Base-by-base conservation (phyloP, 148 eudicot genomes). In the Spergularia bocconei region DNA sequence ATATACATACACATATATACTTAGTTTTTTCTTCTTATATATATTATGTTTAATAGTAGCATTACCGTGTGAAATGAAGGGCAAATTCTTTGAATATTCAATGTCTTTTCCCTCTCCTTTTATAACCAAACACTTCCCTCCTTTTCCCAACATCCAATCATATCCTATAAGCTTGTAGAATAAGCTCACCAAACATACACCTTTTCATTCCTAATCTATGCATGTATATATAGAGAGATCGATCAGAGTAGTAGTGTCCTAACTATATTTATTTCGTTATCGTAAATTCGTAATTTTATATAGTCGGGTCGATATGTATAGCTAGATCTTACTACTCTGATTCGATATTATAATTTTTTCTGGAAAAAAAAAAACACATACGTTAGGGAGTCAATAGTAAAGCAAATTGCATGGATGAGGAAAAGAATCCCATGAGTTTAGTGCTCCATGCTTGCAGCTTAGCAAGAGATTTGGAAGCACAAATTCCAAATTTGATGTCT, bases 381-480 rank as follows among this genome's bases (percentile, higher is more conserved):
- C 65, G 38, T 16, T 51, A 39, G 53, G 3, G 20, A n/a, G n/a
- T n/a, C n/a, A n/a, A n/a, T n/a, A 57, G 19, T 14, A 58, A 67
- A 29, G 17, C 12, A 25, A 69, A 19, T 21, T 13, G n/a, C 23
- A 88, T 89, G 93, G 88, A 86, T 29, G 87, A 80, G 67, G 73
- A 62, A 41, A 75, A 67, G 54, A 66, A 69, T 23, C 19, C 44
- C 5, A 17, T 79, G 2, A 63, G 59, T 29, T 70, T 83, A 69
- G 66, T 87, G 56, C 53, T 73, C 20, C 73, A 78, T 29, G 93
- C 89, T 8, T 87, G 88, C 74, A 78, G 69, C 66, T 57, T 89
- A 74, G 91, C 86, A 20, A 87, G 75, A 73, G 81, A 81, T 23
- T 78, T 90, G 1, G 90, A 90, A 77, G 57, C 19, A 17, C 82